Base-by-base conservation (phyloP, 2,329 filamentous ascomycete genomes). In the Keithomyces neogunnii region DNA sequence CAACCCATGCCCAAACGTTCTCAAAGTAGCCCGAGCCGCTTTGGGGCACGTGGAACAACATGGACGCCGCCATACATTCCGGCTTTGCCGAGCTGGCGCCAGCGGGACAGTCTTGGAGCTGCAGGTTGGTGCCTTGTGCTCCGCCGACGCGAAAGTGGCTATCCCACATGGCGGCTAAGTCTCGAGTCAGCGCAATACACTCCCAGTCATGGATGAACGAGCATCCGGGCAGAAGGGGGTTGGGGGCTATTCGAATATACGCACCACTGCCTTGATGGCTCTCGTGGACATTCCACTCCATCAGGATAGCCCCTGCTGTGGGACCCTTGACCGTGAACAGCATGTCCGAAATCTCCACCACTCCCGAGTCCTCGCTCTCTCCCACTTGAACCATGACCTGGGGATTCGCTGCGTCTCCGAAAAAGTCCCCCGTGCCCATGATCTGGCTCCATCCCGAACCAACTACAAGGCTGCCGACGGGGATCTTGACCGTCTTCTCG, bases 1-100 rank as follows among this genome's bases (percentile, higher is more conserved):
- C 78, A 11, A 81, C 78, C 84, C 82, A 88, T 57, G 81, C 77
- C 81, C 82, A 86, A 52, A 72, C 65, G 56, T 78, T 75, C 55
- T 75, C 70, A 33, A 74, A 57, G 52, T 75, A 75, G 6, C 75
- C 78, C 26, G 75, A 78, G 42, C 72, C 66, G 28, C 64, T 46
- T 0, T 58, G 31, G 0, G 73, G 78, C 5, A 80, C 46, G 55
- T 77, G 75, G 2, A 80, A 57, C 36, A 78, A 56, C 26, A 78
- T 54, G 59, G 81, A 84, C 4, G 82, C 80, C 11, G 78, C 84
- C 2, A 77, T 73, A 62, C 84, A 88, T 11, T 75, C 68, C 3
- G 70, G 55, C 45, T 83, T 63, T 11, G 58, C 38, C 1, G 50
- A 47, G 4, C 52, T 52, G 8, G 54, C 51, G 1, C 48, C 8